Evolutionary conservation across 1,284 basidiomycete genomes (phyloP).

Genomic region (Rugosomyces carneus): DNA sequence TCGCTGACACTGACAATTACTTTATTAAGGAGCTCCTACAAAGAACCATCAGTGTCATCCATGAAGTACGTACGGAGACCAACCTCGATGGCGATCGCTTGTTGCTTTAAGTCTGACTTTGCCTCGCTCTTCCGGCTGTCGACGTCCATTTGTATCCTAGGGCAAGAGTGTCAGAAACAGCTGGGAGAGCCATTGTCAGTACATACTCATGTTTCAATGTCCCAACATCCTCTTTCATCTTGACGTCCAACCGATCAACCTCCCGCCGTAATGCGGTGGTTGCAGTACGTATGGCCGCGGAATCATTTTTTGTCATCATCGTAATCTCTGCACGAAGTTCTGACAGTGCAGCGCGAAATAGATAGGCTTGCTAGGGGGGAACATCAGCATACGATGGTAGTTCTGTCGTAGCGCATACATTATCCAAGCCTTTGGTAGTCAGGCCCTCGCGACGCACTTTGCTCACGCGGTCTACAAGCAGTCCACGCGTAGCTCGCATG

Average conservation of each 20-base stretch:
- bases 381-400: not conserved
- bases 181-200: constrained; percentile 5
- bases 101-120: constrained; percentile 81
- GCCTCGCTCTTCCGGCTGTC: constrained; percentile 92
- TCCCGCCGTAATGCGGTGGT: constrained; percentile 80
- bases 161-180: constrained; percentile 5
- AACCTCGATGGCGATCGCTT: constrained; percentile 89
- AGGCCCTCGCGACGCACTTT: constrained; percentile 71
- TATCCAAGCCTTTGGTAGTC: constrained; percentile 83
- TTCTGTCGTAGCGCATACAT: constrained; percentile 50
- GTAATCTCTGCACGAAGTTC: constrained; percentile 88
- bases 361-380: constrained; percentile 77
- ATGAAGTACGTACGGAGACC: constrained; percentile 4
- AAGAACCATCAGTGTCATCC: constrained; percentile 5
- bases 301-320: constrained; percentile 82
- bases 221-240: constrained; percentile 91
- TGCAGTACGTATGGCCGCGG: constrained; percentile 71
- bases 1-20: constrained; percentile 82
- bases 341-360: constrained; percentile 90
- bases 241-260: constrained; percentile 81
- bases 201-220: constrained; percentile 89
- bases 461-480: constrained; percentile 76
- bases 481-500: constrained; percentile 81
- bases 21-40: constrained; percentile 81
- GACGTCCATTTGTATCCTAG: constrained; percentile 90